Evolutionary conservation across 2,329 filamentous ascomycete species (phyloP).

Genomic region (Colletotrichum chlorophyti): DNA sequence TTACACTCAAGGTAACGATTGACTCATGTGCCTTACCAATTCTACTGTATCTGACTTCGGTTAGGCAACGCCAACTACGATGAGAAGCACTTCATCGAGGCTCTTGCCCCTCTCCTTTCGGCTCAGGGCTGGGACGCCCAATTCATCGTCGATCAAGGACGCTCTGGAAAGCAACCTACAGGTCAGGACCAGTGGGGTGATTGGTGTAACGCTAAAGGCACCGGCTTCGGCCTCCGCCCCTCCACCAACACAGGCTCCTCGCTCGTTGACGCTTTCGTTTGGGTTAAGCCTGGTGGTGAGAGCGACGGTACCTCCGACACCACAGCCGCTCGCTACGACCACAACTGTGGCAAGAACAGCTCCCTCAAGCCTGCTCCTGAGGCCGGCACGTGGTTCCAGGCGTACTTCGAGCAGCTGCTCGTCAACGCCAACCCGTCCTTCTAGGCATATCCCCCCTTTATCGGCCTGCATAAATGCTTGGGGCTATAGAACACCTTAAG

Average conservation of each 20-base stretch:
- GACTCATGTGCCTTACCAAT: too few relatives aligned
- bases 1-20: slow-evolving; percentile 47
- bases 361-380: slow-evolving; percentile 71
- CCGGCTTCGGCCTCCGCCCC: slow-evolving; percentile 71
- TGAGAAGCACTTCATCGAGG: slow-evolving; percentile 63
- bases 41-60: slow-evolving; percentile 31
- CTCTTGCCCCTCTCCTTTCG: slow-evolving; percentile 69
- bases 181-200: slow-evolving; percentile 68
- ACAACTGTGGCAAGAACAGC: slow-evolving; percentile 59
- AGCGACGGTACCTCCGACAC: slow-evolving; percentile 59
- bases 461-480: not conserved
- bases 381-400: slow-evolving; percentile 73
- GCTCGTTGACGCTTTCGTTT: slow-evolving; percentile 71
- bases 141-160: slow-evolving; percentile 59
- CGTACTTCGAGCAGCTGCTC: slow-evolving; percentile 64
- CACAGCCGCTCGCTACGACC: slow-evolving; percentile 57
- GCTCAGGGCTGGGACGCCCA: slow-evolving; percentile 51
- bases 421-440: slow-evolving; percentile 62
- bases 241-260: slow-evolving; percentile 65
- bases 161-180: slow-evolving; percentile 59
- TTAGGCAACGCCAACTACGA: slow-evolving; percentile 57
- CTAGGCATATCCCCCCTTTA: too few relatives aligned
- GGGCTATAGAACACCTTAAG: not conserved
- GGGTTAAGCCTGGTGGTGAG: slow-evolving; percentile 72
- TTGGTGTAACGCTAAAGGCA: slow-evolving; percentile 71